These are phyloP conservation scores for Dioscorea cayenensis DNA, from an alignment of 116 monocot genomes.

Conservation along the genomic window DNA sequence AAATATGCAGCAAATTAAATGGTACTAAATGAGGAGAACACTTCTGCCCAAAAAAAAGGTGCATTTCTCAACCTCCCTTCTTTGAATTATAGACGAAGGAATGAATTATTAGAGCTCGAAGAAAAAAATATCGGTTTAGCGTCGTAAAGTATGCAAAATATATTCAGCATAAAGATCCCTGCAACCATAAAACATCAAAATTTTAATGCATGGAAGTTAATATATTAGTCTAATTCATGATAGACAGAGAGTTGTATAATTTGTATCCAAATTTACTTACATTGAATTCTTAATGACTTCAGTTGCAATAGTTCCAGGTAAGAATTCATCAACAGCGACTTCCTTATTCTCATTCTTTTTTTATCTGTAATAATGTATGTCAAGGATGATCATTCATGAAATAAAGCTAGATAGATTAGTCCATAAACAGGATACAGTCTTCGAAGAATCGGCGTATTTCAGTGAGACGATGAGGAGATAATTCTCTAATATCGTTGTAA, in stretches of 20 bases:
- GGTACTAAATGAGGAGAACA: too few relatives aligned
- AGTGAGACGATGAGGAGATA: constrained; percentile 25
- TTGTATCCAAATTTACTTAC: background rate
- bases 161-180: background rate
- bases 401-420: too few relatives aligned
- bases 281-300: constrained; percentile 33
- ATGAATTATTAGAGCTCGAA: background rate
- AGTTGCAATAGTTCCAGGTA: constrained; percentile 10
- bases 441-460: constrained; percentile 33
- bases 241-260: too few relatives aligned
- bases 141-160: background rate
- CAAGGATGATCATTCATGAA: background rate
- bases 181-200: background rate
- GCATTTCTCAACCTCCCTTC: too few relatives aligned
- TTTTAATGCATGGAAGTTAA: background rate
- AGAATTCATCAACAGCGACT: constrained; percentile 24
- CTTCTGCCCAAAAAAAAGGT: too few relatives aligned
- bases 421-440: constrained; percentile 16
- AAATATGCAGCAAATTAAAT: too few relatives aligned
- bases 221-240: too few relatives aligned
- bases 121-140: background rate
- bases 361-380: constrained; percentile 14
- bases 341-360: constrained; percentile 39
- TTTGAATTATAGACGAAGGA: too few relatives aligned
- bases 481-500: constrained; percentile 17